Evolutionary conservation across 2,329 filamentous ascomycete species (phyloP).

Genomic region (Aspergillus tubingensis): DNA sequence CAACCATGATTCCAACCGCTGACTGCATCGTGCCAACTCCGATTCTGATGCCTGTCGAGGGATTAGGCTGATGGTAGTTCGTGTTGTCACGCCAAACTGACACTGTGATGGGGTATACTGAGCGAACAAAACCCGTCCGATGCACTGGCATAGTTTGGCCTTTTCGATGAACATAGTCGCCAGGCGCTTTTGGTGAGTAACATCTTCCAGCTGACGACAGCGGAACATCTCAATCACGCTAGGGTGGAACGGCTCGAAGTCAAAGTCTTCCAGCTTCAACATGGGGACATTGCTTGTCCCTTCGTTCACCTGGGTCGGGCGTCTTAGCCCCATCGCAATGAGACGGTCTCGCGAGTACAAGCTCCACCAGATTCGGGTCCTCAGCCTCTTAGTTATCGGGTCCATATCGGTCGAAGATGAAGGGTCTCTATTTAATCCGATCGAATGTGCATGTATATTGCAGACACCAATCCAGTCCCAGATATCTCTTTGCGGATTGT

Average conservation of each 20-base stretch:
- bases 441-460: conserved; percentile 28
- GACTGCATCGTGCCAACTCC: conserved; percentile 72
- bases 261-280: conserved; percentile 77
- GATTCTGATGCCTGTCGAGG: conserved; percentile 80
- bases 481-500: conserved; percentile 75
- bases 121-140: conserved; percentile 79
- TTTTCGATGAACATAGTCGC: conserved; percentile 86
- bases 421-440: conserved; percentile 25
- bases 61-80: conserved; percentile 76
- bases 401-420: conserved; percentile 19
- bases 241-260: conserved; percentile 67
- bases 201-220: conserved; percentile 69
- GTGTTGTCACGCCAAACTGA: conserved; percentile 67
- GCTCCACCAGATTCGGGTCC: conserved; percentile 93
- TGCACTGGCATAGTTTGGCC: conserved; percentile 79
- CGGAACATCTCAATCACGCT: conserved; percentile 64
- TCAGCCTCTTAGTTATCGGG: conserved; percentile 56
- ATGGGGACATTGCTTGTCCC: conserved; percentile 91
- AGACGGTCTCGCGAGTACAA: conserved; percentile 89
- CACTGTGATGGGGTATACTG: conserved; percentile 86
- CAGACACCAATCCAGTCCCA: conserved; percentile 31
- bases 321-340: conserved; percentile 83
- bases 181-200: conserved; percentile 71
- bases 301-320: conserved; percentile 84
- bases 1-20: conserved; percentile 74